phyloP scores from a whole-genome alignment of 306 rosid genomes.

The Fragaria ananassa region DNA sequence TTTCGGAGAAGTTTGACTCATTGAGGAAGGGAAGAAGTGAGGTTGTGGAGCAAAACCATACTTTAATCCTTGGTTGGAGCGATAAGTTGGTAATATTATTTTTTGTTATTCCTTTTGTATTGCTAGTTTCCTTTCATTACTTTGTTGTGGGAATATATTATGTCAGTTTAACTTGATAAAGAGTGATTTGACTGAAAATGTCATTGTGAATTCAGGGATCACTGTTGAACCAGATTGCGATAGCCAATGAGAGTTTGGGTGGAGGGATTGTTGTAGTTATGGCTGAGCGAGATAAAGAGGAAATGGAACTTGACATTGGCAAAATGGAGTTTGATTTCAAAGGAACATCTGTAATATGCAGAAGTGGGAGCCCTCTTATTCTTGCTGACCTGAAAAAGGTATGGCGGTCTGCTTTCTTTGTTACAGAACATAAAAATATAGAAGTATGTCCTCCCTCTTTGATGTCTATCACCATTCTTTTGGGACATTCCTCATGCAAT shows the following conservation, averaged over 20 bases:
- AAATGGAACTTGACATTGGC: conserved; percentile 92
- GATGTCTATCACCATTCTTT: background rate
- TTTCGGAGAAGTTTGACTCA: conserved; percentile 85
- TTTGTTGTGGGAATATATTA: background rate
- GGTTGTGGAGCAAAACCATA: conserved; percentile 84
- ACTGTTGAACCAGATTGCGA: conserved; percentile 76
- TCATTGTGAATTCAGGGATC: conserved; percentile 60
- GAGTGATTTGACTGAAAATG: conserved; percentile 12
- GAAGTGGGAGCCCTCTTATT: conserved; percentile 91
- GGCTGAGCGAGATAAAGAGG: conserved; percentile 95
- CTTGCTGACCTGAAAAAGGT: conserved; percentile 93
- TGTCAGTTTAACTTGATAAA: conserved; percentile 1
- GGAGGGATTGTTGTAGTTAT: conserved; percentile 88
- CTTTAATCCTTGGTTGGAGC: conserved; percentile 94
- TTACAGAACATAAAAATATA: background rate
- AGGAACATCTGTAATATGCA: conserved; percentile 90
- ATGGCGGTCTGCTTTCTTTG: conserved; percentile 13
- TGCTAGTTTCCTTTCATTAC: background rate
- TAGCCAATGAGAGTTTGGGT: conserved; percentile 86
- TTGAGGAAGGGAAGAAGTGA: conserved; percentile 90
- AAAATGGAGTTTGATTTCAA: conserved; percentile 90
- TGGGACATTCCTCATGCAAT: background rate
- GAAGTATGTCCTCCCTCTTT: background rate
- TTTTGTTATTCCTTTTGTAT: background rate
- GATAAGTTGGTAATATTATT: conserved; percentile 62